These are phyloP conservation scores for Butyriboletus loyo DNA, from an alignment of 768 basidiomycete species.

Conservation along the genomic window DNA sequence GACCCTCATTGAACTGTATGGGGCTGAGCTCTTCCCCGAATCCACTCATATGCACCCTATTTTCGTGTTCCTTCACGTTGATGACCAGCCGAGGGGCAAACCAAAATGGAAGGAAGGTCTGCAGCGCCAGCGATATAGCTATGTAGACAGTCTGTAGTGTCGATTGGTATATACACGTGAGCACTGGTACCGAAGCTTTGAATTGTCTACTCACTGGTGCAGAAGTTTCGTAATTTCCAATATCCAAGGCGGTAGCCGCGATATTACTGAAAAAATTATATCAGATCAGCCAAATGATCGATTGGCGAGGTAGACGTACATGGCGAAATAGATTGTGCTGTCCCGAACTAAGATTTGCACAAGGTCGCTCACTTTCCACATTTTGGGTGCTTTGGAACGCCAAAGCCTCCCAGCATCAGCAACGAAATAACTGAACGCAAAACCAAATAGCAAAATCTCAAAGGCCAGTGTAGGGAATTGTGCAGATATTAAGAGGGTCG, in stretches of 20 bases:
- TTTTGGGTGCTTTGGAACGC: background rate
- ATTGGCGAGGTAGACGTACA: slow-evolving; percentile 5
- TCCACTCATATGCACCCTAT: slow-evolving; percentile 10
- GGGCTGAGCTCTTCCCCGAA: background rate
- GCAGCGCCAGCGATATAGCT: slow-evolving; percentile 13
- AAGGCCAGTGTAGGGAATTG: slow-evolving; percentile 12
- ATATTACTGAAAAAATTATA: background rate
- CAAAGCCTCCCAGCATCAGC: slow-evolving; percentile 3
- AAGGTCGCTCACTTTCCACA: slow-evolving; percentile 3
- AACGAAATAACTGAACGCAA: slow-evolving; percentile 12
- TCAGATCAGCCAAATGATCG: background rate
- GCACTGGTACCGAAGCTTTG: background rate
- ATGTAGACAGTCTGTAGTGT: slow-evolving; percentile 5
- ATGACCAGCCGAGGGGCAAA: slow-evolving; percentile 19
- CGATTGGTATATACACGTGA: background rate
- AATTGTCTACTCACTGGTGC: background rate
- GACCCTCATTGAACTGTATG: background rate
- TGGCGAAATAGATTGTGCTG: slow-evolving; percentile 18
- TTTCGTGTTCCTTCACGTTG: slow-evolving; percentile 10
- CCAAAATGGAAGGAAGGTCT: slow-evolving; percentile 14
- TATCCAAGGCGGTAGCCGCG: background rate
- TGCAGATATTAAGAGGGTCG: background rate
- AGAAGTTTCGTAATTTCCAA: background rate
- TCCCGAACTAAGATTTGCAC: slow-evolving; percentile 16
- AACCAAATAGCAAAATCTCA: slow-evolving; percentile 14